Evolutionary conservation across 2,329 filamentous ascomycete species (phyloP).

Genomic region (Ascochyta clinopodiicola): DNA sequence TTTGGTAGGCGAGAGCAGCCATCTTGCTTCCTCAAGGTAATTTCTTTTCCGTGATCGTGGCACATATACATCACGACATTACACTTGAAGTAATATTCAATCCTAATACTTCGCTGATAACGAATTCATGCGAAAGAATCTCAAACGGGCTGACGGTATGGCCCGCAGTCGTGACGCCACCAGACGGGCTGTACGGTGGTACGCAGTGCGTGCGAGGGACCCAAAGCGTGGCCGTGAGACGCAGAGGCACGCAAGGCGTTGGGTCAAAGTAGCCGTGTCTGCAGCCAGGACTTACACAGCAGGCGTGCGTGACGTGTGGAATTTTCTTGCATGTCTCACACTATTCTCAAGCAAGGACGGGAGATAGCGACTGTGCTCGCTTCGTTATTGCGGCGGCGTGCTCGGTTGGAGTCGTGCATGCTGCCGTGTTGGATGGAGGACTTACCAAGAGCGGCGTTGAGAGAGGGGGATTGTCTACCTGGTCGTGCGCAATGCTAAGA

Average conservation of each 20-base stretch:
- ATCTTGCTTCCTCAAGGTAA: too few species aligned
- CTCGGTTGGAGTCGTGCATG: slow-evolving; percentile 5
- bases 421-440: slow-evolving; percentile 7
- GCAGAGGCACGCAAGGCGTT: slow-evolving; percentile 1
- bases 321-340: slow-evolving; percentile 11
- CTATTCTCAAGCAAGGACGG: slow-evolving; percentile 8
- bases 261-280: slow-evolving; percentile 12
- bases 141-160: background rate
- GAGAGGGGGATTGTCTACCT: slow-evolving; percentile 13
- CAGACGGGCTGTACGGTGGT: background rate
- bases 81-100: too few species aligned
- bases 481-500: slow-evolving; percentile 19
- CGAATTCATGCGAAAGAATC: too few species aligned
- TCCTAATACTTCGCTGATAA: too few species aligned
- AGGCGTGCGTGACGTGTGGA: slow-evolving; percentile 13
- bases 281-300: slow-evolving; percentile 12
- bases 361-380: slow-evolving; percentile 1
- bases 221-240: slow-evolving; percentile 11
- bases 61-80: too few species aligned
- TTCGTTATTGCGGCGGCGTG: background rate
- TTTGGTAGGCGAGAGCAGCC: too few species aligned
- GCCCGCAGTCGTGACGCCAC: slow-evolving; percentile 1
- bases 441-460: slow-evolving; percentile 2
- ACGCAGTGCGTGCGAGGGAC: slow-evolving; percentile 10
- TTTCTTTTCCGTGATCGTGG: too few species aligned